These are phyloP conservation scores for bread wheat (Triticum aestivum) DNA, from an alignment of 176 grass and related monocot genomes.

Conservation along the genomic window IWGSC_CS_RefSeq_v2.1 NC_057802.1:406586718-406587217, in stretches of 20 bases:
- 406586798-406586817: too few relatives aligned
- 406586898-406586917: constrained; percentile 29
- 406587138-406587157: constrained; percentile 9
- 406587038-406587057: constrained; percentile 25
- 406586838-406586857: constrained; percentile 28
- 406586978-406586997: constrained; percentile 40
- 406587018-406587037: neutral
- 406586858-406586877: neutral
- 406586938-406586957: constrained; percentile 43
- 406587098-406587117: constrained; percentile 39
- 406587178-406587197: constrained; percentile 34
- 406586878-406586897: constrained; percentile 28
- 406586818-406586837: constrained; percentile 36
- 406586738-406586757: too few relatives aligned
- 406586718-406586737: too few relatives aligned
- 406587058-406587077: neutral
- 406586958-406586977: constrained; percentile 31
- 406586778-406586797: too few relatives aligned
- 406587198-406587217: constrained; percentile 13
- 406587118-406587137: constrained; percentile 22
- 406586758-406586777: too few relatives aligned
- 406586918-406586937: constrained; percentile 30
- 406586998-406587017: constrained; percentile 6
- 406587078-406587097: neutral
- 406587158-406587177: constrained; percentile 20